These are phyloP conservation scores for Pouteria campechiana DNA, from an alignment of 179 eudicot genomes.

Conservation along the genomic window DNA sequence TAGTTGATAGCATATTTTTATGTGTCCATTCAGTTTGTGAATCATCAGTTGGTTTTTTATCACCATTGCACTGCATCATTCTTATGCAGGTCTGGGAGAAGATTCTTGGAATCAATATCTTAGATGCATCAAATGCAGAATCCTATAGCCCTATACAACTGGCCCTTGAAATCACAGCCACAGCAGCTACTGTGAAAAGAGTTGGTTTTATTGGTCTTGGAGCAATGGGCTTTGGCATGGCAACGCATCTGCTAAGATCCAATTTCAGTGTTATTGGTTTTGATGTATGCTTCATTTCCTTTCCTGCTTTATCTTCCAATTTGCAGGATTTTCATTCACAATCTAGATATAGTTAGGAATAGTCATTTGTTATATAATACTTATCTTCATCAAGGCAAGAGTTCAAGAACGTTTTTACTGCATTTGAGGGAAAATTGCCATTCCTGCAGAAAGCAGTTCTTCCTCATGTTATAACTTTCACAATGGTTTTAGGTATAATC, in stretches of 20 bases:
- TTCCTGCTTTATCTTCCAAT: neutral
- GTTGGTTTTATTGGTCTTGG: constrained; percentile 97
- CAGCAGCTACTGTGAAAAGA: constrained; percentile 35
- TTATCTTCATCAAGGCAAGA: too few species aligned
- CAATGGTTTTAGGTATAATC: too few species aligned
- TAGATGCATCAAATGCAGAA: constrained; percentile 65
- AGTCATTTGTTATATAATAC: too few species aligned
- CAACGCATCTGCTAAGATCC: constrained; percentile 80
- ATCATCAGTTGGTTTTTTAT: neutral
- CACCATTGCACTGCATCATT: neutral
- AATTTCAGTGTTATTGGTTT: constrained; percentile 65
- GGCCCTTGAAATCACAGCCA: constrained; percentile 34
- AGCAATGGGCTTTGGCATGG: constrained; percentile 99
- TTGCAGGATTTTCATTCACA: too few species aligned
- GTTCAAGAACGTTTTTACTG: too few species aligned
- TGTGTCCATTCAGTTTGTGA: constrained; percentile 2
- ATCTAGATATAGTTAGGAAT: too few species aligned
- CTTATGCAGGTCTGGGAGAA: constrained; percentile 65
- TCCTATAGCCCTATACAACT: constrained; percentile 64
- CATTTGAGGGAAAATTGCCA: too few species aligned
- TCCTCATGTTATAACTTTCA: too few species aligned
- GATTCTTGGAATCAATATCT: constrained; percentile 54
- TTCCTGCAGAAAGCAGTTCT: too few species aligned
- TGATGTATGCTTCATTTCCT: constrained; percentile 39
- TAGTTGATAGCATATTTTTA: too few species aligned